Evolutionary conservation across 768 basidiomycete species (phyloP).

Genomic region (Rhodotorula sphaerocarpa): DNA sequence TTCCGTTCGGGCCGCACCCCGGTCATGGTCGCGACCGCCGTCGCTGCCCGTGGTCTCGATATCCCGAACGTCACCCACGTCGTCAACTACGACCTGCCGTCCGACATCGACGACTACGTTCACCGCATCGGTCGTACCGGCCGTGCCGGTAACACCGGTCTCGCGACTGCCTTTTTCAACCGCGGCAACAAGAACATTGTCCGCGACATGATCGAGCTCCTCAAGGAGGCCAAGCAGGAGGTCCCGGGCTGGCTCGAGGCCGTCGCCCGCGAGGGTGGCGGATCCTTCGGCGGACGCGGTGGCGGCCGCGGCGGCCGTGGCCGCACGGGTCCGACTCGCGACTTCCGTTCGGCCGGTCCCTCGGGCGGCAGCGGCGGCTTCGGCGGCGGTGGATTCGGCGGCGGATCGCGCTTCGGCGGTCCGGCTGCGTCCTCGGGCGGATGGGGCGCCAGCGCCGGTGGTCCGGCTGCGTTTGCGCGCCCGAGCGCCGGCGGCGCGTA

Average conservation of each 20-base stretch:
- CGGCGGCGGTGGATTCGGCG: conserved; percentile 5
- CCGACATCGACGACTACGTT: conserved; percentile 98
- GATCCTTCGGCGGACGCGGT: conserved; percentile 44
- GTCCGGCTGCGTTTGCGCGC: background rate
- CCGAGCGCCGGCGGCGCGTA: background rate
- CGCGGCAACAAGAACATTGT: conserved; percentile 51
- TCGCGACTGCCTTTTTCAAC: conserved; percentile 78
- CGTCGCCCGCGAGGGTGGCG: conserved; percentile 62
- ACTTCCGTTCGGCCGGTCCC: conserved; percentile 43
- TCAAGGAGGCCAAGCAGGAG: conserved; percentile 93
- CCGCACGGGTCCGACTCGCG: conserved; percentile 48
- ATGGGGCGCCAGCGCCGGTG: background rate
- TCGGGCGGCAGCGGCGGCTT: conserved; percentile 3
- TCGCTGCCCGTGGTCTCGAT: conserved; percentile 92
- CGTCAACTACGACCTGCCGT: conserved; percentile 93
- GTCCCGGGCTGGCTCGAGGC: conserved; percentile 84
- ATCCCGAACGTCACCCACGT: conserved; percentile 99
- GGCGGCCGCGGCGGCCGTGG: conserved; percentile 51
- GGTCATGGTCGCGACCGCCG: conserved; percentile 93
- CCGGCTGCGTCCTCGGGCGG: background rate
- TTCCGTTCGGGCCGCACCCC: conserved; percentile 94
- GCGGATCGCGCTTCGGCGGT: conserved; percentile 2
- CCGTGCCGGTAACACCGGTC: conserved; percentile 95
- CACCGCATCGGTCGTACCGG: conserved; percentile 60
- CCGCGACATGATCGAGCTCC: conserved; percentile 80